These are phyloP conservation scores for Stylonectria norvegica DNA, from an alignment of 2,329 filamentous ascomycete species.

Conservation along the genomic window DNA sequence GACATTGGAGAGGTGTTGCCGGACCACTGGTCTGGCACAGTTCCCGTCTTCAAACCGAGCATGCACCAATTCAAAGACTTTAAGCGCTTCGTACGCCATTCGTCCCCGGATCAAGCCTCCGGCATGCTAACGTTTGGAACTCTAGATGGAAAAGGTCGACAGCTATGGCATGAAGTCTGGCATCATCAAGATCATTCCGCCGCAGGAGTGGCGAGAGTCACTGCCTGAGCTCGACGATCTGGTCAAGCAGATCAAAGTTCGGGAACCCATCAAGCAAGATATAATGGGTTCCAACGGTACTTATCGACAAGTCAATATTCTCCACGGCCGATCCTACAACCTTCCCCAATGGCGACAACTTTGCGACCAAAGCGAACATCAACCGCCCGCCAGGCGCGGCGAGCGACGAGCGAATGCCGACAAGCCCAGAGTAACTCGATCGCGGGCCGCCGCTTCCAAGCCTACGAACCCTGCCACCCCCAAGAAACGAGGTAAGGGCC, in stretches of 20 bases:
- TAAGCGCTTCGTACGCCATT: slow-evolving; percentile 72
- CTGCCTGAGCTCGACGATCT: slow-evolving; percentile 77
- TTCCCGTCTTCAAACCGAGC: slow-evolving; percentile 92
- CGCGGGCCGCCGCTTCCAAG: slow-evolving; percentile 37
- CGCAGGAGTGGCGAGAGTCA: slow-evolving; percentile 84
- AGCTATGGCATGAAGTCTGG: slow-evolving; percentile 96
- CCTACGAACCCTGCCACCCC: slow-evolving; percentile 31
- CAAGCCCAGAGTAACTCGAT: slow-evolving; percentile 44
- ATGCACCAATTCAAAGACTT: slow-evolving; percentile 96
- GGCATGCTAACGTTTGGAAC: slow-evolving; percentile 26
- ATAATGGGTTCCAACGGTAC: slow-evolving; percentile 94
- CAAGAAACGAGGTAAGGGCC: slow-evolving; percentile 41
- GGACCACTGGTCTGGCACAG: slow-evolving; percentile 84
- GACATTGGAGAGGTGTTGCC: slow-evolving; percentile 78
- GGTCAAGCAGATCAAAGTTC: slow-evolving; percentile 87
- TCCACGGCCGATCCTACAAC: slow-evolving; percentile 95
- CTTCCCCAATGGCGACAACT: slow-evolving; percentile 92
- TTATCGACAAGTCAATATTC: slow-evolving; percentile 94
- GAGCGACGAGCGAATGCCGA: slow-evolving; percentile 66
- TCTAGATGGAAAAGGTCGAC: slow-evolving; percentile 75
- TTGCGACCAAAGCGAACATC: slow-evolving; percentile 92
- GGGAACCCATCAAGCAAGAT: slow-evolving; percentile 96
- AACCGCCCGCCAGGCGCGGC: slow-evolving; percentile 86
- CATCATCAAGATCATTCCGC: slow-evolving; percentile 93
- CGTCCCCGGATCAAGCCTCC: neutral